These are phyloP conservation scores for Trifolium pratense DNA, from an alignment of 306 rosid genomes.

Conservation along the genomic window DNA sequence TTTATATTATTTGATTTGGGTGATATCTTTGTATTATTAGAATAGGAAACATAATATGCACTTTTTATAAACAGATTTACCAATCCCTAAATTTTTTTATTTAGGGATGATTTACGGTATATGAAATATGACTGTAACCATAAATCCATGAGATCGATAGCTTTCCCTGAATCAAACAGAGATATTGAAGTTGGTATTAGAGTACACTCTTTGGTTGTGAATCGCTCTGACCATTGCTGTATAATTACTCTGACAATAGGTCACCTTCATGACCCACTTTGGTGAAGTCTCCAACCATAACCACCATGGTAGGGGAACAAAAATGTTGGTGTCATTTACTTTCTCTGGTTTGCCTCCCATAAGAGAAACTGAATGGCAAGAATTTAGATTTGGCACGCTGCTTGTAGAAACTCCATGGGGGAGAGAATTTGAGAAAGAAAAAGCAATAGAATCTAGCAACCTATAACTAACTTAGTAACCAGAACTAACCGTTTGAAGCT, in stretches of 20 bases:
- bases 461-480: neutral
- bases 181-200: neutral
- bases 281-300: neutral
- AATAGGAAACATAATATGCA: neutral
- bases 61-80: neutral
- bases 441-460: neutral
- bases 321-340: neutral
- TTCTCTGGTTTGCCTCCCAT: neutral
- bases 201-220: conserved; percentile 7
- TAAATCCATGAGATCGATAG: neutral
- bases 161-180: neutral
- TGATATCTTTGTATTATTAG: neutral
- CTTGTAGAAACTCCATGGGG: neutral
- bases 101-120: neutral
- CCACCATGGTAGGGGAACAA: neutral
- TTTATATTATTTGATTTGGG: neutral
- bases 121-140: neutral
- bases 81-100: neutral
- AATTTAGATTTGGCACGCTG: neutral
- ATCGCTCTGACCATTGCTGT: neutral
- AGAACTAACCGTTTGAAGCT: neutral
- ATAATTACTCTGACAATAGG: neutral
- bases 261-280: neutral
- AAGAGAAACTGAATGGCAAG: conserved; percentile 9
- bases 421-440: neutral